These are phyloP conservation scores for Scleroderma bovista DNA, from an alignment of 768 basidiomycete species.

Conservation along the genomic window DNA sequence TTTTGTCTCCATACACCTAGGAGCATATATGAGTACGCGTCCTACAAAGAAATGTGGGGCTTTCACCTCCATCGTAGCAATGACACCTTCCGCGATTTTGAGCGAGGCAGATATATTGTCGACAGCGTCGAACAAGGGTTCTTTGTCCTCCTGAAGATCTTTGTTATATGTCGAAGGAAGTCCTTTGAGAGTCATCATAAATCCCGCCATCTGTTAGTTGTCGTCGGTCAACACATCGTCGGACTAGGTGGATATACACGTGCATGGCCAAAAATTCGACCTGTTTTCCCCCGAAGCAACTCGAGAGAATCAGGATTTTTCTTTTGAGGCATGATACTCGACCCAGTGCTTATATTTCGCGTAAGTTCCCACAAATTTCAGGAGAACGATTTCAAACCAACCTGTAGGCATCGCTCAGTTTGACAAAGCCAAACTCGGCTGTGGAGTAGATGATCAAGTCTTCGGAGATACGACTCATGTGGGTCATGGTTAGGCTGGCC, in stretches of 20 bases:
- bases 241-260: conserved; percentile 16
- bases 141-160: conserved; percentile 98
- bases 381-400: conserved; percentile 27
- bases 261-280: conserved; percentile 90
- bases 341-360: conserved; percentile 68
- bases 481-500: conserved; percentile 87
- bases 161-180: conserved; percentile 99
- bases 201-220: conserved; percentile 81
- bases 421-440: conserved; percentile 94
- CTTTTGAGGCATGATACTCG: conserved; percentile 99
- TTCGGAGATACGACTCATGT: conserved; percentile 92
- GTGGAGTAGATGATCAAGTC: conserved; percentile 96
- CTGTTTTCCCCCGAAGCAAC: conserved; percentile 90
- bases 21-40: background rate
- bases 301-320: conserved; percentile 98
- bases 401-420: conserved; percentile 98
- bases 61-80: conserved; percentile 78
- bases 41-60: conserved; percentile 1
- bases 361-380: background rate
- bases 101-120: conserved; percentile 86
- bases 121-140: conserved; percentile 91
- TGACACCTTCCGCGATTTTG: conserved; percentile 90
- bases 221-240: background rate
- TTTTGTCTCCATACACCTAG: conserved; percentile 85
- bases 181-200: conserved; percentile 96